Conservation (phyloP, 495 filamentous ascomycete species). For the Penicillium cataractarum region DNA sequence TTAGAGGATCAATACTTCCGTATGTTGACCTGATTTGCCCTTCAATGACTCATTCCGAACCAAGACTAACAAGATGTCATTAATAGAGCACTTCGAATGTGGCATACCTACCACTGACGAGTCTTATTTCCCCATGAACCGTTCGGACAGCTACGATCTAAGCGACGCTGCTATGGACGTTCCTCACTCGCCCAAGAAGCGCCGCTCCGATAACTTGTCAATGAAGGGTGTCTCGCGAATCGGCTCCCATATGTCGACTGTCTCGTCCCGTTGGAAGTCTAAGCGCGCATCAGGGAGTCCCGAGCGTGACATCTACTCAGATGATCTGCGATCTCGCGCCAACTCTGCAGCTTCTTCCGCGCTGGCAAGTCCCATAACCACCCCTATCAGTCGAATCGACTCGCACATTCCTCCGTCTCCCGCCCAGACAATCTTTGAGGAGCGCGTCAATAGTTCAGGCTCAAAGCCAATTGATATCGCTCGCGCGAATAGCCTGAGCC, state of each 20-base stretch:
- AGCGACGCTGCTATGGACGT: slow-evolving; percentile 64
- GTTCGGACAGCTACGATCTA: slow-evolving; percentile 62
- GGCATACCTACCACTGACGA: slow-evolving; percentile 32
- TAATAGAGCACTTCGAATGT: slow-evolving; percentile 45
- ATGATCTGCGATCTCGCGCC: slow-evolving; percentile 47
- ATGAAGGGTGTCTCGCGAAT: slow-evolving; percentile 67
- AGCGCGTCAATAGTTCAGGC: slow-evolving; percentile 53
- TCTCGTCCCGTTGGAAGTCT: slow-evolving; percentile 67
- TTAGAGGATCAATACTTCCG: slow-evolving; percentile 52
- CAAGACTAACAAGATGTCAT: not conserved
- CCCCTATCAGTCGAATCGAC: slow-evolving; percentile 54
- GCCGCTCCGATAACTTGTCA: slow-evolving; percentile 67
- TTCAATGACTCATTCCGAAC: slow-evolving; percentile 9
- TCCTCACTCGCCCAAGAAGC: slow-evolving; percentile 57
- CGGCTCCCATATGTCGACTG: slow-evolving; percentile 71
- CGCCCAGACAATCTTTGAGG: slow-evolving; percentile 66
- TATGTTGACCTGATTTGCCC: slow-evolving; percentile 28
- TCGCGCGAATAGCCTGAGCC: slow-evolving; percentile 54
- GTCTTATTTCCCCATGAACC: slow-evolving; percentile 38
- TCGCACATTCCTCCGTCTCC: slow-evolving; percentile 64
- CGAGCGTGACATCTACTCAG: slow-evolving; percentile 44
- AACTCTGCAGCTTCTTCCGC: slow-evolving; percentile 71
- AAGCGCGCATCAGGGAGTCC: slow-evolving; percentile 54
- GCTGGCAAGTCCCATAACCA: slow-evolving; percentile 58
- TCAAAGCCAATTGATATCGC: slow-evolving; percentile 59